Base-by-base conservation (phyloP, 1,284 basidiomycete genomes). In the Cutaneotrichosporon sp. region DNA sequence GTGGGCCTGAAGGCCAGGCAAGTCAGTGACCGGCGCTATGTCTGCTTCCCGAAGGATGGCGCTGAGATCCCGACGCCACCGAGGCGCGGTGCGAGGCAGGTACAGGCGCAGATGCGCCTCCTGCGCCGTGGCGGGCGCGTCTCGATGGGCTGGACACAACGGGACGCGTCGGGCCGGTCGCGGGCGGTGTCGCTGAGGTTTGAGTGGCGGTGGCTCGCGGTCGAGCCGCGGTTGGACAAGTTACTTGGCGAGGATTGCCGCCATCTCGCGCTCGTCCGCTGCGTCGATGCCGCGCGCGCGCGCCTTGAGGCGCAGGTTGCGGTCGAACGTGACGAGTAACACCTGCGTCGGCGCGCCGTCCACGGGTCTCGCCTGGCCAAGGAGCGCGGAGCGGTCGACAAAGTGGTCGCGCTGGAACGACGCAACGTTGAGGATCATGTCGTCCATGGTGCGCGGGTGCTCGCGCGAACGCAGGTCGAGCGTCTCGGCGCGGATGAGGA, bases 391-490 rank as follows among this genome's bases (percentile, higher is more conserved):
- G 14, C 94, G 87, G 79, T 97, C 91, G 24, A 88, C 82, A 87
- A 94, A 98, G 73, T 97, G 92, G 52, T 92, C 89, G 56, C 89
- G 85, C 75, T 97, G 95, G 91, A 93, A 97, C 52, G 89, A 83
- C 11, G 92, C 91, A 22, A 93, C 90, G 70, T 90, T 88, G 46
- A 99, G 84, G 65, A 98, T 97, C 56, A 97, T 84, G 74, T 98
- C 95, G 76, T 99, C 95, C 88, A 97, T 93, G 64, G 85, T 92
- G 34, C 89, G 83, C 54, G 90, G 90, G 18, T 4, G 9, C 18
- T 52, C 58, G 18, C n/a, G 51, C 56, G 38, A 56, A 31, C 55
- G 59, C 60, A 94, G 92, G 65, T 92, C 88, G 66, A 95, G 86
- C 63, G 90, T 85, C 78, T 99, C 95, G 2, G 86, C 88, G 14